phyloP scores from a whole-genome alignment of 192 early-diverging fungal genomes.

The Coemansia sp. region DNA sequence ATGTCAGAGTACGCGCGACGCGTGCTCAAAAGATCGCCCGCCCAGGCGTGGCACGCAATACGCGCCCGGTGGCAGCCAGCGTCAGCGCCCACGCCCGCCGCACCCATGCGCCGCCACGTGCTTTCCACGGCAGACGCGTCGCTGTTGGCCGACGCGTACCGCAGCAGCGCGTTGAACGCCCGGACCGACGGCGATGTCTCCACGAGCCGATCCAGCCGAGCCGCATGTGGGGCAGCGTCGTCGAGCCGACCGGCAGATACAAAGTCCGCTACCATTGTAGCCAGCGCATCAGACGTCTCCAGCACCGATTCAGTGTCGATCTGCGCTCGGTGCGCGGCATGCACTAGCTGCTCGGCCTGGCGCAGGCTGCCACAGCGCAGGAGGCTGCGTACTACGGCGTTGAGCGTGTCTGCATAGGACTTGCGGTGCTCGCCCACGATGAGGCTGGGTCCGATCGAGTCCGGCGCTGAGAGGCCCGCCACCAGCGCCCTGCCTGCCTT shows the following conservation, averaged over 20 bases:
- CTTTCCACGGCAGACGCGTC: conserved; percentile 20
- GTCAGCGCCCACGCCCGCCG: conserved; percentile 24
- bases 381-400: conserved; percentile 23
- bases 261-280: not conserved
- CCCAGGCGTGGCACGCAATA: conserved; percentile 21
- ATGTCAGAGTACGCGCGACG: conserved; percentile 45
- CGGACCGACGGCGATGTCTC: conserved; percentile 22
- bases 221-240: not conserved
- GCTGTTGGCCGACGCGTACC: conserved; percentile 12
- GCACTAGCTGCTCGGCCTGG: conserved; percentile 26
- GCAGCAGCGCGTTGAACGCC: conserved; percentile 35
- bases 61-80: conserved; percentile 24
- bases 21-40: conserved; percentile 31
- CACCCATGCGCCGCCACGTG: conserved; percentile 43
- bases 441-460: not conserved
- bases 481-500: not conserved
- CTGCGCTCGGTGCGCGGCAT: conserved; percentile 16
- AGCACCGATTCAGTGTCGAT: conserved; percentile 1
- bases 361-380: conserved; percentile 21
- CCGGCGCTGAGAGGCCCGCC: not conserved
- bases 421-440: conserved; percentile 3
- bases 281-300: conserved; percentile 19
- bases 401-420: conserved; percentile 27
- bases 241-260: not conserved
- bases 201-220: conserved; percentile 23